Evolutionary conservation across 106 monocot genomes (phyloP), one percentile per base, ranked within the genome.

Genomic region (Platanthera guangdongensis): DNA sequence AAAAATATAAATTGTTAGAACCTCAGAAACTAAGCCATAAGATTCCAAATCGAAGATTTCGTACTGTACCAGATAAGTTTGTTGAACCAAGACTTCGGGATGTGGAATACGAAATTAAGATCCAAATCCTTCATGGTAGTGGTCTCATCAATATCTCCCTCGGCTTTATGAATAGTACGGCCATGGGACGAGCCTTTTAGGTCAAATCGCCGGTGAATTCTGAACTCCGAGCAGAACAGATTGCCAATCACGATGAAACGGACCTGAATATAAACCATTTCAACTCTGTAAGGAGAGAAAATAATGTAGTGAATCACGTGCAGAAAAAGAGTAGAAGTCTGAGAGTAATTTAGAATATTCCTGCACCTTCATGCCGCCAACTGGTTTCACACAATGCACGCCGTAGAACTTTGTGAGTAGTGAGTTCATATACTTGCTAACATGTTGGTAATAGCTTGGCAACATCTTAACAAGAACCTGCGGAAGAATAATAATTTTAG

Each of bases 201-300:
- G 59, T 86, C 86, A 78, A 86, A 86, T 21, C 86, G 73, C 54
- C 80, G 68, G 68, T 86, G 86, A 19, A 86, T 86, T 2, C 77
- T 76, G 67, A 83, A 69, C 75, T 86, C 86, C 4, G 86, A 86
- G 55, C 78, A 86, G 77, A 86, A 80, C 21, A 86, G 49, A 52
- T 86, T 86, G 22, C 86, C 86, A 80, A 86, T 86, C 13, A 86
- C 83, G 71, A 83, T 75, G 57, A 86, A 86, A 11, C 86, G 86
- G 39, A 83, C 83, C 86, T 86, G 49, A 72, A 19, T 13, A 75
- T 25, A 73, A 30, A 9, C 9, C 49, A 72, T 50, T n/a, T 47
- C 8, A 47, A 49, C 16, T 15, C 3, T 2, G 47, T 16, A 15
- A 72, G 49, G 71, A 47, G 39, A n/a, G 3, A 11, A 30, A 0